These are phyloP conservation scores for Dothistroma pini DNA, from an alignment of 2,329 filamentous ascomycete genomes.

Conservation along the genomic window DNA sequence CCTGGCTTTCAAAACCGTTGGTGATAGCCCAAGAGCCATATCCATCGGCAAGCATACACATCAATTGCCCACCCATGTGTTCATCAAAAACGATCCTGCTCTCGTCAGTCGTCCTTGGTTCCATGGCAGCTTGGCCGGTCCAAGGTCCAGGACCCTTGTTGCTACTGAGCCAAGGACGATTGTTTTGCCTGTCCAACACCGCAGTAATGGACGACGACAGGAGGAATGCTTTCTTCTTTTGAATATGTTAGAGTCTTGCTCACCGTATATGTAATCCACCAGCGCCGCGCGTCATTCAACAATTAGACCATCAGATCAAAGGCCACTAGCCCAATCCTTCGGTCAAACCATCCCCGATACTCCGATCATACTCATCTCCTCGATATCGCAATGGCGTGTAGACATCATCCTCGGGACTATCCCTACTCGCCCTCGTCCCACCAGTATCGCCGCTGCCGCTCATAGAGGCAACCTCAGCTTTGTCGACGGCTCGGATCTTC, in stretches of 20 bases:
- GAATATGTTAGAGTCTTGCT: not conserved
- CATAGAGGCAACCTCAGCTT: conserved; percentile 24
- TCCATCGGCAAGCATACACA: too few relatives aligned
- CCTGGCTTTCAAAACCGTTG: too few relatives aligned
- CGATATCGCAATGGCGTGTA: conserved; percentile 49
- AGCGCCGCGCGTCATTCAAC: not conserved
- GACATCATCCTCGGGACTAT: conserved; percentile 42
- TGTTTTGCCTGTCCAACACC: not conserved
- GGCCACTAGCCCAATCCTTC: conserved; percentile 71
- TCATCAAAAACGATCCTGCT: not conserved
- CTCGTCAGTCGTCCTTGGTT: not conserved
- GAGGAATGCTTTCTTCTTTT: not conserved
- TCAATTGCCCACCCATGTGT: not conserved
- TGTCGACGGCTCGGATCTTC: conserved; percentile 17
- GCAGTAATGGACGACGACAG: not conserved
- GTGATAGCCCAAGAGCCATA: too few relatives aligned
- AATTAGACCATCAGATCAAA: not conserved
- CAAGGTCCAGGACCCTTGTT: not conserved
- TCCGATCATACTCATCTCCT: conserved; percentile 61
- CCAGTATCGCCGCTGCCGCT: conserved; percentile 24
- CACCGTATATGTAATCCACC: not conserved
- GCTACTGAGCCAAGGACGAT: not conserved
- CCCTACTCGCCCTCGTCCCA: conserved; percentile 33
- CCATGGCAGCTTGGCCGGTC: not conserved
- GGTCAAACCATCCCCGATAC: conserved; percentile 75